Evolutionary conservation across 352 stramenopile genomes (phyloP), one percentile per base, ranked within the genome.

Genomic region (Globisporangium abappressorium): DNA sequence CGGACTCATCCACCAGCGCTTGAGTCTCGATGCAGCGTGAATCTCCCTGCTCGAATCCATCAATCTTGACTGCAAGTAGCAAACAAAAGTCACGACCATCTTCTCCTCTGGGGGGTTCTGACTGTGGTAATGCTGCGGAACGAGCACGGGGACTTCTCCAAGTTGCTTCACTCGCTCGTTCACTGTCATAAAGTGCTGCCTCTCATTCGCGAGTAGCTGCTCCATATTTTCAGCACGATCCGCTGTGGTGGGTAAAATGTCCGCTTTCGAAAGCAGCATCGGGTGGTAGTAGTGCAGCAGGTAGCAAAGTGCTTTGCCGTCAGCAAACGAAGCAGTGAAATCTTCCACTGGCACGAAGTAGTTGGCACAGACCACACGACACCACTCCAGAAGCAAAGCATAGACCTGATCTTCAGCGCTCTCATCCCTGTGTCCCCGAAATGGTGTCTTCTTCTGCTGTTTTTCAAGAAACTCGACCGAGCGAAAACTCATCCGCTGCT

Each of bases 221-320:
- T 75, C 71, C 18, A 70, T 26, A 22, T 77, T 26, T 24, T 68
- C 34, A 14, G 55, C 14, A 36, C 61, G 26, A 65, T 87, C 72
- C 24, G 64, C 74, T 0, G 78, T 92, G 36, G 85, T 92, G 9
- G 73, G 38, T 14, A 76, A 61, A 47, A 93, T 81, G 43, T 93
- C 82, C 14, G 71, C 57, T 68, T 91, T 93, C 11, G 75, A 76
- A 12, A 98, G 62, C 8, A 99, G 70, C 71, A 88, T 87, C 5
- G 97, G 97, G 69, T 98, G 95, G 66, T 99, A 99, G 74, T 98
- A 98, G 71, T 98, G 94, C 33, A 99, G 71, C 24, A 99, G 74
- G 26, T 97, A 89, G 71, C 96, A 99, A 30, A 99, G 71, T 14
- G 80, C 94, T 30, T 85, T 91, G 7, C 96, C 97, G 59, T 99